These are phyloP conservation scores for Fraxinus baroniana DNA, from an alignment of 305 asterid genomes.

Conservation along the genomic window DNA sequence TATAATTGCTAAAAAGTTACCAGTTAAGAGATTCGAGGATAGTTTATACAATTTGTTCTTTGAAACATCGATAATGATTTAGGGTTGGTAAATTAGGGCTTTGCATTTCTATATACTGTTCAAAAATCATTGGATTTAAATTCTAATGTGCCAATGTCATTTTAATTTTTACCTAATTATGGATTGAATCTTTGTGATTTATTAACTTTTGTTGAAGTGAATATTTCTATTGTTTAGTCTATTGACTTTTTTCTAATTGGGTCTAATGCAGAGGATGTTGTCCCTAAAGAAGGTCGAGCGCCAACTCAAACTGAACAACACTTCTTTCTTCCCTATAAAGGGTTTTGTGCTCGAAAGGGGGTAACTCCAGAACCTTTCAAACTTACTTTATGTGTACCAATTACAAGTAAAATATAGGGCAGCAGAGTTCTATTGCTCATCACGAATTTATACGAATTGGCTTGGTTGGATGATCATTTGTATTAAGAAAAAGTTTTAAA, in stretches of 20 bases:
- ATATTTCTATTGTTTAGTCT: background rate
- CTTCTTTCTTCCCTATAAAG: slow-evolving; percentile 69
- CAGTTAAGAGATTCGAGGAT: background rate
- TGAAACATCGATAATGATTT: background rate
- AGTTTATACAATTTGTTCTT: background rate
- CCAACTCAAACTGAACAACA: slow-evolving; percentile 65
- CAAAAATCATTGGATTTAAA: background rate
- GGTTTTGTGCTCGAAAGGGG: slow-evolving; percentile 88
- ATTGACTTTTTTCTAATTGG: background rate
- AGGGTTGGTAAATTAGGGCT: background rate
- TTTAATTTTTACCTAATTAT: background rate
- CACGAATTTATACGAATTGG: background rate
- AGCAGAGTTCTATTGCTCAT: background rate
- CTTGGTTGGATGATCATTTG: background rate
- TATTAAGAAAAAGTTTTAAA: background rate
- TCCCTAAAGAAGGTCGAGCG: slow-evolving; percentile 46
- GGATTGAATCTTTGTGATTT: background rate
- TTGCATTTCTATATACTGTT: background rate
- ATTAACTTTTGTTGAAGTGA: background rate
- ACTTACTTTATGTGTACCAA: background rate
- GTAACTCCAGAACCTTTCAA: slow-evolving; percentile 31
- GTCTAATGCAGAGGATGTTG: slow-evolving; percentile 44
- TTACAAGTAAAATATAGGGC: background rate
- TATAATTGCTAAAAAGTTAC: background rate
- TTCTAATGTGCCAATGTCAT: background rate